Evolutionary conservation across 2,329 filamentous ascomycete species (phyloP), one percentile per base, ranked within the genome.

Genomic region (Fusarium sp.): DNA sequence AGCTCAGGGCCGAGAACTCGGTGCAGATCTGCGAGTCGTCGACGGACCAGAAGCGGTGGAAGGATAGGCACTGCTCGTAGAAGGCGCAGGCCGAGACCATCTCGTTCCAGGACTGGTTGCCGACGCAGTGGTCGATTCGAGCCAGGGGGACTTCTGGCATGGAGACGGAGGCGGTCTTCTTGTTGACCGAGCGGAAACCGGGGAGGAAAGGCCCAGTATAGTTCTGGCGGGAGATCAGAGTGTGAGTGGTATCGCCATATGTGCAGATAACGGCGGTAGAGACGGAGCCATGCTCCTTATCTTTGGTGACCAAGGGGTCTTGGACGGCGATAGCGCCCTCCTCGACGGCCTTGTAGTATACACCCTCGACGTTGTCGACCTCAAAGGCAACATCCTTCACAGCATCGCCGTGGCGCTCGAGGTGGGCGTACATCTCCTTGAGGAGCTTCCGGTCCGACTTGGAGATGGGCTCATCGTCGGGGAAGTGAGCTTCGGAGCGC

Each of bases 1-100:
- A 94, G 84, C 92, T 95, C 57, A 98, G 88, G 11, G 96, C 95
- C 1, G 93, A 95, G 88, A 94, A 98, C 81, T 97, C 95, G 75
- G 94, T 98, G 88, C 91, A 94, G 85, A 98, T 97, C 81, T 97
- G 91, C 76, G 91, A 93, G 87, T 98, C 96, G 83, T 98, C 96
- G 68, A 98, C 95, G 64, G 92, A 95, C 96, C 96, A 98, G 91
- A 98, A 98, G 76, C 95, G 94, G 86, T 98, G 95, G 90, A 98
- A 98, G 64, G 93, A 93, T 32, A 98, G 93, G 72, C 93, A 94
- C 72, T 92, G 90, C 86, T 98, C 95, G 86, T 98, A 98, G 83
- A 94, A 91, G 66, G 84, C 87, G 80, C 89, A 91, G 38, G 90
- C 90, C 14, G 86, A 86, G 69, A 87, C 86, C 90, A 98, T 97